Conservation (phyloP, 2,329 filamentous ascomycete species). For the Claviceps sp. region DNA sequence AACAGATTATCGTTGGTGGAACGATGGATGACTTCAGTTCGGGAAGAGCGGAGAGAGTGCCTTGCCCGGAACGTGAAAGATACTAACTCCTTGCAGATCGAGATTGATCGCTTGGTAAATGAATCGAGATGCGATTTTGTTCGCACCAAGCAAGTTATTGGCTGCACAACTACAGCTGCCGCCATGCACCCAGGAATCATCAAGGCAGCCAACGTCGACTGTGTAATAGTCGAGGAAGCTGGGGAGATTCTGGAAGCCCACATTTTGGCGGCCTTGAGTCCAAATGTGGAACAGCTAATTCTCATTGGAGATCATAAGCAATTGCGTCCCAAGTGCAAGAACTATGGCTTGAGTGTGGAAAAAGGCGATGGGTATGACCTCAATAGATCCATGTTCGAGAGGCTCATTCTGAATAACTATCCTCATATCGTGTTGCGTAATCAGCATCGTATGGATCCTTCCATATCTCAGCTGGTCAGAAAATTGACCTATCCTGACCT, state of each 20-base stretch:
- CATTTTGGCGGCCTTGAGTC: constrained; percentile 40
- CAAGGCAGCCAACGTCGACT: constrained; percentile 37
- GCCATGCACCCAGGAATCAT: constrained; percentile 47
- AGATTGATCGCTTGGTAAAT: constrained; percentile 28
- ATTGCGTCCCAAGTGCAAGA: constrained; percentile 52
- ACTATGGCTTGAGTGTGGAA: constrained; percentile 47
- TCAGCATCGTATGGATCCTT: constrained; percentile 57
- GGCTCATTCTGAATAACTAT: constrained; percentile 43
- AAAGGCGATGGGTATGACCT: constrained; percentile 52
- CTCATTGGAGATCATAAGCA: constrained; percentile 65
- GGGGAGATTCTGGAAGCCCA: constrained; percentile 61
- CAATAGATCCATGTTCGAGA: constrained; percentile 56
- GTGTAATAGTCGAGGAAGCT: constrained; percentile 58
- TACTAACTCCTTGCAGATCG: not conserved
- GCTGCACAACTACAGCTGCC: constrained; percentile 57
- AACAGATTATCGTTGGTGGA: not conserved
- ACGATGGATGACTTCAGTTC: not conserved
- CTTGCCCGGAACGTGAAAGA: not conserved
- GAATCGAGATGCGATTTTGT: constrained; percentile 31
- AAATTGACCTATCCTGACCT: constrained; percentile 49
- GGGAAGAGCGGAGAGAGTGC: not conserved
- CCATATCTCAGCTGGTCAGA: constrained; percentile 48
- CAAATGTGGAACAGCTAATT: constrained; percentile 46
- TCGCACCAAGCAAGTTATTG: constrained; percentile 46
- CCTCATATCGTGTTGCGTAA: constrained; percentile 39